Evolutionary conservation across 345 rosid species (phyloP), one percentile per base, ranked within the genome.

Genomic region (Hypericum androsaemum): DNA sequence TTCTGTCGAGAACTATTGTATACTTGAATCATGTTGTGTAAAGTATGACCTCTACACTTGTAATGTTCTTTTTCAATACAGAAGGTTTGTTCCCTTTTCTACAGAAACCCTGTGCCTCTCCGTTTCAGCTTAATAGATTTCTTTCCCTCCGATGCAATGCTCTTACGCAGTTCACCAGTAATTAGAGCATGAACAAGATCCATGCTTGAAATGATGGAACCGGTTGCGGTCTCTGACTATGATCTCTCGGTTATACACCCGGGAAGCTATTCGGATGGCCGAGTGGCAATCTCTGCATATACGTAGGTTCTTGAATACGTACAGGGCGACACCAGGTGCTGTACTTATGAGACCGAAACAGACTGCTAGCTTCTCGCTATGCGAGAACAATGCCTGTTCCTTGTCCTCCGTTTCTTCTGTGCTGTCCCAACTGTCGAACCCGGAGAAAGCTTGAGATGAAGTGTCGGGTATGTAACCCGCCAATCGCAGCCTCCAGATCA

Each of bases 361-460:
- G 40, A 88, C 65, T 3, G 97, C 90, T 10, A 84, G 58, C 68
- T 84, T 88, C 80, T 88, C 94, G 52, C 97, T 84, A 48, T 88
- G 97, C 8, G 64, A 57, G 61, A 74, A 74, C 68, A 88, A 14
- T 41, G 84, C 90, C 50, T 72, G 86, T 76, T 84, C 88, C 64
- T 79, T 75, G 72, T 84, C 94, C 65, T 87, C 97, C 60, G 64
- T 44, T 54, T 73, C 74, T 15, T 59, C 74, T n/a, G 57, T 43
- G 28, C 17, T 43, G 28, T 37, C 63, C 41, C 64, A 60, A 9
- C 63, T 45, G 52, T 68, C 60, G 8, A 53, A 58, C 12, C 62
- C 78, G 9, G 53, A 45, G 49, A 75, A 71, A 41, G 74, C 76
- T 50, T 73, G 74, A 35, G 67, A 62, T 46, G 70, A 44, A 7